Evolutionary conservation across 192 early-diverging fungal species (phyloP).

Genomic region (Neocallimastix lanati): DNA sequence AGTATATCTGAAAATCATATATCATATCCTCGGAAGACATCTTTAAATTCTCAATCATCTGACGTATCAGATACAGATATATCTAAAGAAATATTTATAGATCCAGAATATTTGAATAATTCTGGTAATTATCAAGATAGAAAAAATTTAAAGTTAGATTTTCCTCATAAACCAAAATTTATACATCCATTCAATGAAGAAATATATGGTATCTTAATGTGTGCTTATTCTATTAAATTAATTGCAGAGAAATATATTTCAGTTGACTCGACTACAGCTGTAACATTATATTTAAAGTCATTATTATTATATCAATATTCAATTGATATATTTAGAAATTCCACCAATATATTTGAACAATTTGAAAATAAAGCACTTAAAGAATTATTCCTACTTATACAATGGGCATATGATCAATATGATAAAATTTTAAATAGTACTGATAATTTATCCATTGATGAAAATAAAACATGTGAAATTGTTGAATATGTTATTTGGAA

Average conservation of each 20-base stretch:
- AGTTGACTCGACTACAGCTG: background rate
- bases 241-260: background rate
- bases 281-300: background rate
- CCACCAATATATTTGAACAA: background rate
- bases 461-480: background rate
- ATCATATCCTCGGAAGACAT: too few species aligned
- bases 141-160: background rate
- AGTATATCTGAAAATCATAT: too few species aligned
- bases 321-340: background rate
- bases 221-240: background rate
- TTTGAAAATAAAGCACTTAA: background rate
- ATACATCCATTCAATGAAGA: background rate
- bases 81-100: too few species aligned
- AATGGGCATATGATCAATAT: conserved; percentile 78
- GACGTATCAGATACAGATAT: too few species aligned
- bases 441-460: background rate
- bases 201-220: background rate
- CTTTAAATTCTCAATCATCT: too few species aligned
- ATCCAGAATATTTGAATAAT: too few species aligned
- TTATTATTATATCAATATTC: background rate
- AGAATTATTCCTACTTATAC: conserved; percentile 24
- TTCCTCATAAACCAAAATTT: background rate
- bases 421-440: conserved; percentile 65
- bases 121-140: too few species aligned
- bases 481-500: background rate